Percentiles rank a stretch among this genome's conserved stretches.
These are phyloP conservation scores for Chlorella vulgaris DNA, from an alignment of 139 green algal species.

Conservation along the genomic window DNA sequence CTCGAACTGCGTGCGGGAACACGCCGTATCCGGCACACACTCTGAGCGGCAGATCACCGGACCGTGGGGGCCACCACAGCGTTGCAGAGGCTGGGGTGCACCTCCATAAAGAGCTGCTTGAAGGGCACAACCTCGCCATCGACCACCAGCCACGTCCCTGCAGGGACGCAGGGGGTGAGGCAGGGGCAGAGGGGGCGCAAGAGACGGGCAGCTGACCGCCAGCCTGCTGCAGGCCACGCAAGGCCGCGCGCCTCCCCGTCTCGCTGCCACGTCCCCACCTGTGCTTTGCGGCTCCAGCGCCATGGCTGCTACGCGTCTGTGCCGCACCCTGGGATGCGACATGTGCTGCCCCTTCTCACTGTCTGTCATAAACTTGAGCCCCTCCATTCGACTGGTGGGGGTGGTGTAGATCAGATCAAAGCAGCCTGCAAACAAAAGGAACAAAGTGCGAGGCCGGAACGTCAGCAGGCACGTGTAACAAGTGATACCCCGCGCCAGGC, in stretches of 20 bases:
- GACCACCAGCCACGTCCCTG: conserved; percentile 61
- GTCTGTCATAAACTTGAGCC: conserved; percentile 35
- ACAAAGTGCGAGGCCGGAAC: not conserved
- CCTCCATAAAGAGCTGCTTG: conserved; percentile 41
- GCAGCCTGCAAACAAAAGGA: conserved; percentile 18
- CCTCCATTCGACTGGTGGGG: not conserved
- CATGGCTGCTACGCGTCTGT: conserved; percentile 21
- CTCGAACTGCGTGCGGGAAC: too few relatives aligned
- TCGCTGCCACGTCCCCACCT: not conserved
- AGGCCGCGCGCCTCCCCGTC: not conserved
- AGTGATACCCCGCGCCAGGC: too few relatives aligned
- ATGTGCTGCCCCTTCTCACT: conserved; percentile 48
- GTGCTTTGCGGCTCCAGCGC: conserved; percentile 32
- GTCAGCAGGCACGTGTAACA: conserved; percentile 2
- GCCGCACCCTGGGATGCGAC: conserved; percentile 1
- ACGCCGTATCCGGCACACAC: too few relatives aligned
- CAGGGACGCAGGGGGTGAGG: not conserved
- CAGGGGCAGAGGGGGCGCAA: not conserved
- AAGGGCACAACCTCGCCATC: conserved; percentile 55
- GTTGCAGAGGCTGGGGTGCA: conserved; percentile 51
- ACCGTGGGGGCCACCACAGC: not conserved
- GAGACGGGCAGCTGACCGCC: too few relatives aligned
- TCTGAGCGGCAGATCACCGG: too few relatives aligned
- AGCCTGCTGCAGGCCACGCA: not conserved
- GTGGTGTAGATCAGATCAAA: conserved; percentile 43